Evolutionary conservation across 2,329 filamentous ascomycete genomes (phyloP).

Genomic region (Neocatenulostroma microsporum): DNA sequence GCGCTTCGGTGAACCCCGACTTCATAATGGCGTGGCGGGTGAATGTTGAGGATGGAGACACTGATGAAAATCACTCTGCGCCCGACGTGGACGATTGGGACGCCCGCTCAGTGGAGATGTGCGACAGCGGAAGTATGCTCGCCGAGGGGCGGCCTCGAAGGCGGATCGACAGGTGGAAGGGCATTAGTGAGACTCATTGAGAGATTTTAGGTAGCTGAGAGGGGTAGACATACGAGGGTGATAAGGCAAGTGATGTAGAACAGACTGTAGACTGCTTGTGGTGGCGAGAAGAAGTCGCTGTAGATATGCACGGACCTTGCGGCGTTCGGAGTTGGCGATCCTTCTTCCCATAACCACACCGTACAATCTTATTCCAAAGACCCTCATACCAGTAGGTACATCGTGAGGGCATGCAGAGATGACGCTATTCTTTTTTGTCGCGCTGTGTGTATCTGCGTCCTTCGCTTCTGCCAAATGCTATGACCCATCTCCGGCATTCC

Average conservation of each 20-base stretch:
- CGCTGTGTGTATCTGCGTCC: not conserved
- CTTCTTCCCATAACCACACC: not conserved
- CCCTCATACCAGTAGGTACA: not conserved
- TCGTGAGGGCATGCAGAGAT: too few relatives aligned
- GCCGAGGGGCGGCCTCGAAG: slow-evolving; percentile 2
- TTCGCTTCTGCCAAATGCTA: slow-evolving; percentile 24
- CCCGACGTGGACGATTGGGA: slow-evolving; percentile 9
- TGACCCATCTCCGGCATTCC: slow-evolving; percentile 33
- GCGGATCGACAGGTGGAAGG: slow-evolving; percentile 3
- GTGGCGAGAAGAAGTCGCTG: too few relatives aligned
- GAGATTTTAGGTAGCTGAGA: not conserved
- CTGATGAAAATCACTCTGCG: not conserved
- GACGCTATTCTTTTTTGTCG: not conserved
- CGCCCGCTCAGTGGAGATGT: slow-evolving; percentile 3
- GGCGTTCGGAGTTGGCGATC: not conserved
- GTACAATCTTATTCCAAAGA: too few relatives aligned
- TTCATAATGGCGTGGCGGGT: not conserved
- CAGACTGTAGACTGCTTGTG: too few relatives aligned
- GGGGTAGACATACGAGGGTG: not conserved
- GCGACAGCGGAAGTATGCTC: slow-evolving; percentile 6
- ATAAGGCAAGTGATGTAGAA: too few relatives aligned
- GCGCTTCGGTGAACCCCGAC: not conserved
- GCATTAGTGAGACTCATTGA: not conserved
- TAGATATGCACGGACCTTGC: too few relatives aligned
- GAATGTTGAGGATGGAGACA: not conserved